Evolutionary conservation across 108 stramenopile species (phyloP), one percentile per base, ranked within the genome.

Genomic region (Discostella stelligeroides): DNA sequence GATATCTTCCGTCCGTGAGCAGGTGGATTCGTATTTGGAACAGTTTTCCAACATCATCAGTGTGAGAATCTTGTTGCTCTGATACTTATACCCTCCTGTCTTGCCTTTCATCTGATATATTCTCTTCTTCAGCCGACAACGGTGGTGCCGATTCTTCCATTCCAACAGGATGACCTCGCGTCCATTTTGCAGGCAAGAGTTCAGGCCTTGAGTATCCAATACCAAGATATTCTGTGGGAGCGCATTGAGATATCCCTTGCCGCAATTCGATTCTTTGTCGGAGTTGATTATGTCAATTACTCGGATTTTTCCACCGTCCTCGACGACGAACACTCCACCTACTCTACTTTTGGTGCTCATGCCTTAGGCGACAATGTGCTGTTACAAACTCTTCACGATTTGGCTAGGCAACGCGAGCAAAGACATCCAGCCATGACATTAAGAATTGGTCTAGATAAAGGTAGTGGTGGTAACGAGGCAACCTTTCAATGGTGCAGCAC

Each of bases 241-340:
- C 50, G 65, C 51, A 46, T 79, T 29, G 64, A 79, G 13, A 55
- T 79, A 40, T 79, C 77, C 20, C 59, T 58, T 47, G 38, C 63
- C 21, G 70, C 77, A 9, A 23, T 72, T 3, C 12, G 64, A 40
- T 50, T 54, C 50, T 71, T 62, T 66, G 54, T 66, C 10, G 64
- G 76, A 11, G 39, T 38, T 3, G 70, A 79, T 28, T 64, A 79
- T 55, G 59, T 79, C 1, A 58, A 79, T 15, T 79, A 79, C 63
- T 65, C 65, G 27, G 59, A 70, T 66, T 64, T 79, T 46, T 66
- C 41, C 47, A 8, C 28, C 29, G 46, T 1, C 47, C 15, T n/a
- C n/a, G n/a, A 43, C 38, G 28, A 39, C 23, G 42, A 17, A 15
- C 66, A 54, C 20, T 53, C 58, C 10, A 69, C 75, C 13, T 69